phyloP scores from a whole-genome alignment of 2,329 filamentous ascomycete species.

The Chrysoporthe austroafricana region DNA sequence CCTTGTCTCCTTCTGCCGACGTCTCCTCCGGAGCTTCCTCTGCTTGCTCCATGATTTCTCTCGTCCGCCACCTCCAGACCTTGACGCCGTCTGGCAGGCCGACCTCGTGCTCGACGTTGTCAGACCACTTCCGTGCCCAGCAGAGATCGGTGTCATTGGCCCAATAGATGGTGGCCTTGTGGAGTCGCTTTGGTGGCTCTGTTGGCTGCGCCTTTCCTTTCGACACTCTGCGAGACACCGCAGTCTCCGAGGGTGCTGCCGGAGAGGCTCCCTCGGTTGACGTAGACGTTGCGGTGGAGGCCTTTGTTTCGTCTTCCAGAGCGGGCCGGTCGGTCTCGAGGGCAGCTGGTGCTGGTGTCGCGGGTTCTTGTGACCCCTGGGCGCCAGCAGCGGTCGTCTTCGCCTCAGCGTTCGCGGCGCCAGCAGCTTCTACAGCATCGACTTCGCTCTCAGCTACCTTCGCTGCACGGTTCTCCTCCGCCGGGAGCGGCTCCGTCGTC shows the following conservation, averaged over 20 bases:
- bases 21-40: not conserved
- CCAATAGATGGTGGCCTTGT: conserved; percentile 56
- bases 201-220: conserved; percentile 1
- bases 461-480: conserved; percentile 8
- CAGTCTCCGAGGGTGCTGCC: not conserved
- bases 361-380: not conserved
- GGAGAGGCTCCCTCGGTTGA: not conserved
- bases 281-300: not conserved
- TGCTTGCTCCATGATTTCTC: conserved; percentile 9
- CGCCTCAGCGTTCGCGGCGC: not conserved
- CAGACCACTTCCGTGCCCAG: conserved; percentile 53
- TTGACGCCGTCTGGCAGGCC: conserved; percentile 38
- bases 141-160: conserved; percentile 50
- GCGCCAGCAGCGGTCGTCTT: not conserved
- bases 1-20: not conserved
- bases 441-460: conserved; percentile 17
- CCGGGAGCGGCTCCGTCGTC: conserved; percentile 22
- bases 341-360: not conserved
- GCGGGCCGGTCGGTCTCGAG: not conserved
- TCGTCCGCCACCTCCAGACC: conserved; percentile 25
- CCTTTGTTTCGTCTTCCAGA: conserved; percentile 24
- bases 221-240: conserved; percentile 9
- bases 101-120: conserved; percentile 56
- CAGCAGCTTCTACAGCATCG: not conserved
- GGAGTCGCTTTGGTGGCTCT: conserved; percentile 34